Evolutionary conservation across 176 grass and related monocot species (phyloP), one percentile per base, ranked within the genome.

Genomic region (Carex littledalei): DNA sequence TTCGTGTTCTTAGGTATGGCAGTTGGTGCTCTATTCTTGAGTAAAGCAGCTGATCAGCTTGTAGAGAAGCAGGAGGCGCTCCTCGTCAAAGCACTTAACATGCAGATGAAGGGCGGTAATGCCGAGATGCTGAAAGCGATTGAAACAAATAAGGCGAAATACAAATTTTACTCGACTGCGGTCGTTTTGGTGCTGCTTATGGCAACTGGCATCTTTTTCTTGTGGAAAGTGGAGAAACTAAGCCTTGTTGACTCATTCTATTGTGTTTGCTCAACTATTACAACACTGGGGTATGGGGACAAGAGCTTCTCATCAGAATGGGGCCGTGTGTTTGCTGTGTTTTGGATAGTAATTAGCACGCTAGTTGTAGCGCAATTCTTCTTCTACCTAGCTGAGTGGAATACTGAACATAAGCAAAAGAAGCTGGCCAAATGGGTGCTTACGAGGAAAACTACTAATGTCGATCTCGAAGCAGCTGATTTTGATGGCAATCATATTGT

Each of bases 61-160:
- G 93, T 98, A 3, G 95, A 98, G 80, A 98, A 98, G 81, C 95
- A 98, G 84, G 95, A 98, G 74, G 83, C 88, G 15, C 55, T 98
- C 77, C 88, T 98, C 81, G 90, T 86, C 74, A 92, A 93, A 87
- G 93, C 93, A 74, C 68, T 98, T 63, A 91, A 93, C 68, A 91
- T 91, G 69, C 71, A 80, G 17, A 57, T 84, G 63, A 90, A 92
- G 84, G 85, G 34, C 7, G 20, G 76, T 13, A 78, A 98, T 45
- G 84, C 91, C 11, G 84, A 90, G 56, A 86, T 86, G 83, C 59
- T 92, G 45, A 88, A 80, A 77, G 63, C 18, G 32, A 93, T 98
- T 0, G 91, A 93, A 80, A 77, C 88, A 39, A 89, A 94, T 66
- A 90, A 67, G 87, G 73, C 84, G 16, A 94, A 87, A 78, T 90